Conservation (phyloP, 148 eudicot species). For the Vaccinium myrtillus region DNA sequence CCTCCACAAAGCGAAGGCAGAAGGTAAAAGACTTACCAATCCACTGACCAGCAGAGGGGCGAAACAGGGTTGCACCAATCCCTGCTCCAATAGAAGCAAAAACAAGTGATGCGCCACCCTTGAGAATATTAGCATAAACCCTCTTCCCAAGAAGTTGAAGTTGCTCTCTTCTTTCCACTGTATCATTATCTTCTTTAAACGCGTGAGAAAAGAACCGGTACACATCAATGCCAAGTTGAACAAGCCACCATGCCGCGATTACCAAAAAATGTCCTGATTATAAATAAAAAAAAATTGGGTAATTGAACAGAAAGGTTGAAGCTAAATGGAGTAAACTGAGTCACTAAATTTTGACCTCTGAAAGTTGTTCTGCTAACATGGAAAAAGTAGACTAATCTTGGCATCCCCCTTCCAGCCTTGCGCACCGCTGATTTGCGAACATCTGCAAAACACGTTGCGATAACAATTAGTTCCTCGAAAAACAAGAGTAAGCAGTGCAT, state of each 20-base stretch:
- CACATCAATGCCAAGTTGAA: slow-evolving; percentile 77
- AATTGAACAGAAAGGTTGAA: background rate
- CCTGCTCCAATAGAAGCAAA: slow-evolving; percentile 93
- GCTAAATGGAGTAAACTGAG: slow-evolving; percentile 5
- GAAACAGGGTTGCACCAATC: slow-evolving; percentile 62
- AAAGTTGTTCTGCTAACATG: slow-evolving; percentile 67
- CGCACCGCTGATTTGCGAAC: slow-evolving; percentile 85
- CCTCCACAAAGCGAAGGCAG: background rate
- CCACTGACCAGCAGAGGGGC: slow-evolving; percentile 84
- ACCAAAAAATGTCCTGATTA: slow-evolving; percentile 79
- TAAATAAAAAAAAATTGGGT: background rate
- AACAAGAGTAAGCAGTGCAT: background rate
- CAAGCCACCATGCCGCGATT: slow-evolving; percentile 86
- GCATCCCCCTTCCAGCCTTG: slow-evolving; percentile 75
- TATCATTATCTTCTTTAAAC: slow-evolving; percentile 43
- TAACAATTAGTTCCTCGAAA: slow-evolving; percentile 3
- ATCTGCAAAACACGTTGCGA: slow-evolving; percentile 42
- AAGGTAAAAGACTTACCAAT: slow-evolving; percentile 51
- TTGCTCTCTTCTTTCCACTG: slow-evolving; percentile 44
- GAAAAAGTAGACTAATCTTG: slow-evolving; percentile 49
- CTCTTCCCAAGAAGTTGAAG: slow-evolving; percentile 53
- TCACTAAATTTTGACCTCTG: slow-evolving; percentile 48
- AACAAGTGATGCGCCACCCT: slow-evolving; percentile 69
- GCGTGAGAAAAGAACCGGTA: slow-evolving; percentile 50
- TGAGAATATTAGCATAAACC: slow-evolving; percentile 47